Evolutionary conservation across 148 eudicot genomes (phyloP).

Genomic region (Agrostemma githago): DNA sequence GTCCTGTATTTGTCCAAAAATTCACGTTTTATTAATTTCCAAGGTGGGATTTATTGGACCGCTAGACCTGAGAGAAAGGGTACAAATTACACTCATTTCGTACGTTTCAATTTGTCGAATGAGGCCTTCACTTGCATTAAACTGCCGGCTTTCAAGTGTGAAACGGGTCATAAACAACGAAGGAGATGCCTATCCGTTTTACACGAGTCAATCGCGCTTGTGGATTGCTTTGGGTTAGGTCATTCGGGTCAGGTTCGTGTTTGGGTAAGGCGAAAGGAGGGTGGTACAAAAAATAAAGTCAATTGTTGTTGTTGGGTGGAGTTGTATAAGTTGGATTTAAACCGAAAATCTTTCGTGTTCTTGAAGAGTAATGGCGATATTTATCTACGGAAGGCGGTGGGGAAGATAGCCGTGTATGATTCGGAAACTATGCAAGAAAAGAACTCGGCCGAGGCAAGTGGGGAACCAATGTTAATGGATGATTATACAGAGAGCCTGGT

Average conservation of each 20-base stretch:
- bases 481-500: too few relatives aligned
- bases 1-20: neutral
- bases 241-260: neutral
- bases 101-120: neutral
- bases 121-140: neutral
- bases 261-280: neutral
- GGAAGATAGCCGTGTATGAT: too few relatives aligned
- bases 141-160: neutral
- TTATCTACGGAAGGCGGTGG: neutral
- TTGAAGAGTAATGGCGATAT: neutral
- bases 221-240: neutral
- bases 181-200: neutral
- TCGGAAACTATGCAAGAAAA: too few relatives aligned
- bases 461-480: too few relatives aligned
- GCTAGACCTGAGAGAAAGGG: neutral
- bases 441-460: too few relatives aligned
- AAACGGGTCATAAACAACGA: neutral
- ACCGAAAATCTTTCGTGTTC: neutral
- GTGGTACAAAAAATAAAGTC: neutral
- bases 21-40: neutral
- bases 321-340: neutral
- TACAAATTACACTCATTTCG: neutral
- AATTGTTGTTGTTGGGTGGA: neutral
- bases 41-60: constrained; percentile 1
- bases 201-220: neutral